Evolutionary conservation across 257 asterid genomes (phyloP), one percentile per base, ranked within the genome.

Genomic region (Forsythia suspensa): DNA sequence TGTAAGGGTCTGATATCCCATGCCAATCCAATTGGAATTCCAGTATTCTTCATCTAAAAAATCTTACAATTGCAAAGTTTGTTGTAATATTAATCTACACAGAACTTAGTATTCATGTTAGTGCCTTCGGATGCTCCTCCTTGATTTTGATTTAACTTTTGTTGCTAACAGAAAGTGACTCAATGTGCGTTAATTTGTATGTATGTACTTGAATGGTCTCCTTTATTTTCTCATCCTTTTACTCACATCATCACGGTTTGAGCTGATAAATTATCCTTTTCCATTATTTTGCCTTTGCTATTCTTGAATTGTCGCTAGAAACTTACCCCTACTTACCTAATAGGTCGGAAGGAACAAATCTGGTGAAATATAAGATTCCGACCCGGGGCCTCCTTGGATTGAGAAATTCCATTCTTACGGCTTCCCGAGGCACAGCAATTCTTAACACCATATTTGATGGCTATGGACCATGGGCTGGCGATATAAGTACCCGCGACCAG

Each of bases 401-500:
- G 85, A 73, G 97, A 72, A 96, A 96, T 80, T 88, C 97, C 18
- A 92, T 96, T 79, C 92, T 96, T 71, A 92, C 98, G 9, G 99
- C 95, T 41, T 86, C 99, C 63, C 92, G 99, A 74, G 99, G 99
- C 78, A 96, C 99, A 57, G 99, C 99, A 13, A 83, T 94, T 79
- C 92, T 96, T 84, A 92, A 96, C 80, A 96, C 99, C 7, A 85
- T 96, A 80, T 96, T 96, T 72, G 97, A 96, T 48, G 89, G 91
- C 81, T 96, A 94, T 73, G 99, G 97, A 42, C 86, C 97, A 57
- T 92, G 97, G 98, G 98, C 98, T 42, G 99, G 99, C 63, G 98
- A 94, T 80, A 92, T 96, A 80, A 89, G 79, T 77, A 96, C 99
- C 74, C 99, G 99, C 61, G 99, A 94, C 87, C 92, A 40, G 44